phyloP scores from a whole-genome alignment of 768 basidiomycete species.

The Tulasnella sp. region DNA sequence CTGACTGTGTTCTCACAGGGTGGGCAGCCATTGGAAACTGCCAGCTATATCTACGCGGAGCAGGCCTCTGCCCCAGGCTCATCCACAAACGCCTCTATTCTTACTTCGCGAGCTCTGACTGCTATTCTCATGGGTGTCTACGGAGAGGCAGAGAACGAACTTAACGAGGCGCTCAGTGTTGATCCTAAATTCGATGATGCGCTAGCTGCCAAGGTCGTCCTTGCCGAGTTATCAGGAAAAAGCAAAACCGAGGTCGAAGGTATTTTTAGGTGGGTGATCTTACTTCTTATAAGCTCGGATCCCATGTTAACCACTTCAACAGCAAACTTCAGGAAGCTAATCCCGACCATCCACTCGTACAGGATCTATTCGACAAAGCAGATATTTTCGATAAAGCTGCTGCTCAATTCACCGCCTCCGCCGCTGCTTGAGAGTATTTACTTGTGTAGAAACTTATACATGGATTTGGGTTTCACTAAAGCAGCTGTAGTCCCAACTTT shows the following conservation, averaged over 20 bases:
- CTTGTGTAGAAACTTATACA: no score
- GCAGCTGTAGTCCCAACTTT: no score
- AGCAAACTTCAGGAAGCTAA: constrained; percentile 39
- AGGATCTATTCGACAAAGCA: constrained; percentile 47
- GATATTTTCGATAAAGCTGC: constrained; percentile 49
- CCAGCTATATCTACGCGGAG: constrained; percentile 59
- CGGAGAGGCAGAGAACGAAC: constrained; percentile 60
- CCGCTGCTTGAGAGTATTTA: constrained; percentile 13
- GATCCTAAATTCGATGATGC: constrained; percentile 42
- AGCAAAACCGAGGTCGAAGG: constrained; percentile 52
- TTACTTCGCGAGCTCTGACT: constrained; percentile 67
- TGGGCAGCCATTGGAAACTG: constrained; percentile 24
- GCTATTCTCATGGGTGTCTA: constrained; percentile 67
- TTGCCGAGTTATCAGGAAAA: constrained; percentile 43
- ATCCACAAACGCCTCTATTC: constrained; percentile 30
- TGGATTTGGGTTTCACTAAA: no score
- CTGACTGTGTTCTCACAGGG: constrained; percentile 2
- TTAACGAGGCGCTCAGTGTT: constrained; percentile 53
- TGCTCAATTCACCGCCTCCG: constrained; percentile 48
- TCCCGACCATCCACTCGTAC: constrained; percentile 55
- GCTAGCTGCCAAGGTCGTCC: constrained; percentile 52
- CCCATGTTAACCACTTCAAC: constrained; percentile 15
- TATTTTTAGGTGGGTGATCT: constrained; percentile 48
- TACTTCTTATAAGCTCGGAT: constrained; percentile 5
- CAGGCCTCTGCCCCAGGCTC: constrained; percentile 62